Evolutionary conservation across 371 early-diverging fungal genomes (phyloP), one percentile per base, ranked within the genome.

Genomic region (Rhizomucor pusillus): DNA sequence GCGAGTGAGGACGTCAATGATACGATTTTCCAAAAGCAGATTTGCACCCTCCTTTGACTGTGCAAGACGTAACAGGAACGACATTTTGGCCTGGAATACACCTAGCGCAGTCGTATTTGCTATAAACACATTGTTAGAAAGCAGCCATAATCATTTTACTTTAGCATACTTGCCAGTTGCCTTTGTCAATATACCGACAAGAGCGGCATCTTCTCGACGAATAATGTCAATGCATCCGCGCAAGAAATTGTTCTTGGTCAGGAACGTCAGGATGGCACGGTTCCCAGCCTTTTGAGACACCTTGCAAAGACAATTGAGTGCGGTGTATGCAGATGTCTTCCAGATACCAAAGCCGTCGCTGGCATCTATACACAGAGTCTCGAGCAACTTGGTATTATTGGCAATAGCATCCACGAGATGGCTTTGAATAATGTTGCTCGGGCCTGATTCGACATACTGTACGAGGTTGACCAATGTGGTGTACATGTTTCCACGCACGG

Each of bases 31-130:
- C 16, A 90, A 50, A 18, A 97, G 69, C 47, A 81, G 74, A 41
- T 87, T 84, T 0, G 91, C 86, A 12, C 94, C 94, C n/a, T 87
- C 85, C 10, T 72, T 63, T 33, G 79, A 73, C 63, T 86, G 84
- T 0, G 92, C 82, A 50, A 97, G 62, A 10, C 91, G 81, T 41
- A 92, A 66, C 55, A 95, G 80, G 43, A 97, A 69, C 1, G 86
- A 69, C 86, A 93, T 81, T 68, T 90, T 91, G n/a, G 88, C 69
- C 60, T 94, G 90, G 65, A 87, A 92, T 25, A 93, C 80, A 62
- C 86, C 87, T 7, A 86, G 63, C 33, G 81, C 68, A 16, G 81
- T 72, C 44, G 77, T 68, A 48, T 82, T 69, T 9, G 77, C 81
- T 75, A 55, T 11, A 56, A 24, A 23, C 39, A 48, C 45, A 53